Percentiles rank a stretch among this genome's conserved stretches.
Evolutionary conservation across 768 basidiomycete species (phyloP).

Genomic region (Boletus fagicola): DNA sequence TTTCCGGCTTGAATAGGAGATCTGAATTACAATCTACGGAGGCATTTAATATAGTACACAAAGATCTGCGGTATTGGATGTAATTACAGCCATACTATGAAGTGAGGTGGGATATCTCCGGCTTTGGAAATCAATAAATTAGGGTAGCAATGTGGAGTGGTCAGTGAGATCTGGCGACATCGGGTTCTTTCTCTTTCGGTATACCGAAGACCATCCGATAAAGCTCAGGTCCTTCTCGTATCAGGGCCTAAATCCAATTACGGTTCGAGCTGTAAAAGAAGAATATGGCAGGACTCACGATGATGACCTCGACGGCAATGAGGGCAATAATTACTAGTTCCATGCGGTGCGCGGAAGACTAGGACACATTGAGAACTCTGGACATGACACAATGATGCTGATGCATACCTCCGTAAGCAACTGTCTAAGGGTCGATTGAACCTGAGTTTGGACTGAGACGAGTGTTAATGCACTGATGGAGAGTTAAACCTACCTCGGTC

Average conservation of each 20-base stretch:
- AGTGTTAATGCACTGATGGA: background rate
- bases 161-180: constrained; percentile 6
- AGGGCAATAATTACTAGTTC: constrained; percentile 93
- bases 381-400: background rate
- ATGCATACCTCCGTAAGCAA: constrained; percentile 71
- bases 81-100: constrained; percentile 4
- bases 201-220: constrained; percentile 49
- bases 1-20: background rate
- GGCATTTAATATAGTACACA: background rate
- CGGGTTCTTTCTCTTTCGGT: constrained; percentile 11
- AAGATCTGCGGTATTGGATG: constrained; percentile 3
- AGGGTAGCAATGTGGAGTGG: background rate
- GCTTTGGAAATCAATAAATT: background rate
- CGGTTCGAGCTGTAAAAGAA: background rate
- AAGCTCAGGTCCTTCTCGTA: constrained; percentile 76
- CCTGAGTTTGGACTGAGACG: constrained; percentile 35
- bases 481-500: constrained; percentile 50
- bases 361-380: constrained; percentile 2
- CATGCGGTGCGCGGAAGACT: constrained; percentile 91
- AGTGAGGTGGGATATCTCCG: constrained; percentile 4
- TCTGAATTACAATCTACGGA: background rate
- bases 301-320: constrained; percentile 92
- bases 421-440: constrained; percentile 87
- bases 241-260: constrained; percentile 51
- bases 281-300: constrained; percentile 49